phyloP scores from a whole-genome alignment of 208 protist genomes.

The Blastocrithidia nonstop region DNA sequence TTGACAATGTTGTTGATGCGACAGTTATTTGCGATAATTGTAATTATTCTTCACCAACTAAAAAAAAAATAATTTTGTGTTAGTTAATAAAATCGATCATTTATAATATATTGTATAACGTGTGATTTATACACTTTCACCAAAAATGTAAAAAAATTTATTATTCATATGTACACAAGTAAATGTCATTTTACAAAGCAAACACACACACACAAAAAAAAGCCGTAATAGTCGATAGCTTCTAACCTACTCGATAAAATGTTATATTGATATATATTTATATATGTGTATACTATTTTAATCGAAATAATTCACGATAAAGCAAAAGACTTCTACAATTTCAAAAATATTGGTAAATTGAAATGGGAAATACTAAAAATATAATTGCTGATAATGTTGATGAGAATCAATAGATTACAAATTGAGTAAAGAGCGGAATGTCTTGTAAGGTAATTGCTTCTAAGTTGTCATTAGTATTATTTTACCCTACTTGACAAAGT shows the following conservation, averaged over 20 bases:
- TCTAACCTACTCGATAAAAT: too few relatives aligned
- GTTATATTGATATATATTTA: neutral
- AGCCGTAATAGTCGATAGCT: neutral
- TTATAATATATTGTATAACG: too few relatives aligned
- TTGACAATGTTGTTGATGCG: too few relatives aligned
- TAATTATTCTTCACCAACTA: too few relatives aligned
- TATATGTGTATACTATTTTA: too few relatives aligned
- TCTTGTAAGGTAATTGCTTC: constrained; percentile 31
- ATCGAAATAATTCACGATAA: too few relatives aligned
- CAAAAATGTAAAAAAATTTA: neutral
- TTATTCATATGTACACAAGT: neutral
- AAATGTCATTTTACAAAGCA: neutral
- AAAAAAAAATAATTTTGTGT: too few relatives aligned
- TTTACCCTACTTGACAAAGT: constrained; percentile 64
- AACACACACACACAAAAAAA: constrained; percentile 5
- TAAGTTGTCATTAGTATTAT: constrained; percentile 65
- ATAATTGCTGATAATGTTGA: too few relatives aligned
- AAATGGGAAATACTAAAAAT: constrained; percentile 5
- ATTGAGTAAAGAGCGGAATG: constrained; percentile 21
- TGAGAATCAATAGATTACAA: constrained; percentile 4
- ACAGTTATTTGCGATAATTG: too few relatives aligned
- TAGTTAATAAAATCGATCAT: too few relatives aligned
- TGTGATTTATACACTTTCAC: too few relatives aligned
- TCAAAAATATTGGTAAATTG: constrained; percentile 2
- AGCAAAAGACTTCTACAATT: too few relatives aligned